These are phyloP conservation scores for Candida koratica DNA, from an alignment of 805 yeast genomes.

Conservation along the genomic window DNA sequence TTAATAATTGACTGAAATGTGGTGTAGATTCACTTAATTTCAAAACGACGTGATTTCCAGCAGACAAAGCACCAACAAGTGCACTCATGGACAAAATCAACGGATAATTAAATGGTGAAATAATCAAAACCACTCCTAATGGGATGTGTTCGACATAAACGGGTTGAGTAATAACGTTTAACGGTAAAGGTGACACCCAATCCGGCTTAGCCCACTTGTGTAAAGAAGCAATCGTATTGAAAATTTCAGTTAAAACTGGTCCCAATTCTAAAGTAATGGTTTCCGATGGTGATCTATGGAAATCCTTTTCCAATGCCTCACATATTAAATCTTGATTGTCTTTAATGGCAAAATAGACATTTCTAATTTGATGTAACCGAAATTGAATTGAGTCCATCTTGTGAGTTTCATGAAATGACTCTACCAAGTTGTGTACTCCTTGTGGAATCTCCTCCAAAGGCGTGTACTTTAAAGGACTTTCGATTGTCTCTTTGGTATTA, in stretches of 20 bases:
- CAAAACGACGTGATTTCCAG: slow-evolving; percentile 75
- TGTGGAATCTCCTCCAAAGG: slow-evolving; percentile 46
- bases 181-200: slow-evolving; percentile 33
- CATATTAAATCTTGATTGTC: slow-evolving; percentile 54
- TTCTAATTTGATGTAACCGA: slow-evolving; percentile 61
- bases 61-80: slow-evolving; percentile 74
- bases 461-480: slow-evolving; percentile 30
- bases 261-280: slow-evolving; percentile 56
- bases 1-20: slow-evolving; percentile 50
- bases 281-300: slow-evolving; percentile 63
- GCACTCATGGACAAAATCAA: slow-evolving; percentile 60
- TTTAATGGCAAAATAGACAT: slow-evolving; percentile 58
- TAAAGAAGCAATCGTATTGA: slow-evolving; percentile 55
- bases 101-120: slow-evolving; percentile 83
- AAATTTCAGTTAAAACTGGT: slow-evolving; percentile 50
- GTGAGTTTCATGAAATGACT: slow-evolving; percentile 41
- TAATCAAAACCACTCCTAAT: slow-evolving; percentile 65
- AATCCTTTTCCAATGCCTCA: slow-evolving; percentile 61
- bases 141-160: slow-evolving; percentile 37
- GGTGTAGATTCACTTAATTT: slow-evolving; percentile 78
- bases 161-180: slow-evolving; percentile 27
- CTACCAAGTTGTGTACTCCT: slow-evolving; percentile 40
- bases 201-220: slow-evolving; percentile 59
- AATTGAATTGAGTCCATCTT: slow-evolving; percentile 50
- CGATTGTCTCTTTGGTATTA: background rate